Evolutionary conservation across 2,329 filamentous ascomycete species (phyloP), one percentile per base, ranked within the genome.

Genomic region (Thelonectria blattea): DNA sequence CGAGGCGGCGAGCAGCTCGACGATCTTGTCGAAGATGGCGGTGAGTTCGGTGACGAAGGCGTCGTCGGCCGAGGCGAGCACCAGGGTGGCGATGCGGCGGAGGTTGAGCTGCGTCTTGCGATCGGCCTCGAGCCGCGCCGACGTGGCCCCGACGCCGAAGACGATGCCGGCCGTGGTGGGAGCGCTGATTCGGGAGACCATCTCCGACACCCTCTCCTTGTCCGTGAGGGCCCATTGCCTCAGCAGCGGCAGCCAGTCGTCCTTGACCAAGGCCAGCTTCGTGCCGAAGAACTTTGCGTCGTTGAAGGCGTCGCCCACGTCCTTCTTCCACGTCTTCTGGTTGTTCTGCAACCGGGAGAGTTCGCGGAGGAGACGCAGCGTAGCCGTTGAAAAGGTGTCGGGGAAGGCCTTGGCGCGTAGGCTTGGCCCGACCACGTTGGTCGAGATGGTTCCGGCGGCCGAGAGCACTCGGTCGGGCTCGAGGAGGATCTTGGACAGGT

Each of bases 71-170:
- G 88, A 87, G 0, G 93, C 90, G 6, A 98, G 82, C 15, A 98
- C 80, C 11, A 99, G 81, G 1, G 93, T 83, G 5, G 93, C 88
- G 48, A 96, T 87, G 48, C 95, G 87, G 12, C 93, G 90, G 17
- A 99, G 84, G 65, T 93, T 97, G 30, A 97, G 84, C 76, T 98
- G 94, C 1, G 93, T 93, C 76, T 90, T 95, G 59, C 93, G 89
- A 75, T 99, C 95, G 6, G 96, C 93, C 77, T 99, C 95, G n/a
- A 96, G 85, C 60, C 95, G 85, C 37, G 95, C 95, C 45, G 93
- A 96, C 20, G 92, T 93, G 7, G 95, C 95, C 11, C 96, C 96
- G 0, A 99, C 95, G n/a, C 95, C 95, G 71, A 99, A 99, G 73
- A 99, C 94, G 68, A 99, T 96, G 9, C 95, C 95, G 0, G 96